These are phyloP conservation scores for Fraxinus sp. DNA, from an alignment of 305 asterid species.

Conservation along the genomic window DNA sequence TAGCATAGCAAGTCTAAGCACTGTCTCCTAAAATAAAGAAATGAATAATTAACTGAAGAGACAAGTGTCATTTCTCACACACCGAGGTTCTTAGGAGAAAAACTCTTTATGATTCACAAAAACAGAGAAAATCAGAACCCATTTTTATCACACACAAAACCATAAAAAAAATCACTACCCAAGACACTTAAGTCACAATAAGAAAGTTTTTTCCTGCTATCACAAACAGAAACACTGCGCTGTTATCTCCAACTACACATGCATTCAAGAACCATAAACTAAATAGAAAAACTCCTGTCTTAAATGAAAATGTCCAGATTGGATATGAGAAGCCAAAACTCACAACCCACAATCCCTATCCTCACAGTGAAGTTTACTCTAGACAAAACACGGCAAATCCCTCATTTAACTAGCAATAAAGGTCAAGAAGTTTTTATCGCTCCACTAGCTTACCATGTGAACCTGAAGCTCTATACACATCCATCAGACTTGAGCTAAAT, in stretches of 20 bases:
- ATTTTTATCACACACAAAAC: background rate
- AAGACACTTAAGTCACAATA: background rate
- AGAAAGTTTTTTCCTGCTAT: background rate
- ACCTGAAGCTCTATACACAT: constrained; percentile 2
- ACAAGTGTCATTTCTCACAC: background rate
- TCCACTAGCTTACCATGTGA: background rate
- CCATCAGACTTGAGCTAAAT: constrained; percentile 18
- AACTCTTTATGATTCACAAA: background rate
- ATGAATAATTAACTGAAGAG: background rate
- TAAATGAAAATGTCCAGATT: background rate
- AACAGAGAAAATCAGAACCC: background rate
- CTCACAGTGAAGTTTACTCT: background rate
- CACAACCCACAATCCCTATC: constrained; percentile 6
- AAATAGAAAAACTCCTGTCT: background rate
- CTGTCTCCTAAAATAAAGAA: background rate
- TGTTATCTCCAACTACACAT: constrained; percentile 20
- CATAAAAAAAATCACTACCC: background rate
- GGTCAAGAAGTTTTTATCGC: constrained; percentile 19
- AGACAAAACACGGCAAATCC: constrained; percentile 1
- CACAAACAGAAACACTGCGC: background rate
- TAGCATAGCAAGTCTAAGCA: background rate
- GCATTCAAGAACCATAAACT: constrained; percentile 19
- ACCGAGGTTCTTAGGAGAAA: background rate
- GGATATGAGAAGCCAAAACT: background rate
- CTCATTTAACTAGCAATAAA: constrained; percentile 13